Evolutionary conservation across 495 filamentous ascomycete species (phyloP).

Genomic region (Patellaria atrata): DNA sequence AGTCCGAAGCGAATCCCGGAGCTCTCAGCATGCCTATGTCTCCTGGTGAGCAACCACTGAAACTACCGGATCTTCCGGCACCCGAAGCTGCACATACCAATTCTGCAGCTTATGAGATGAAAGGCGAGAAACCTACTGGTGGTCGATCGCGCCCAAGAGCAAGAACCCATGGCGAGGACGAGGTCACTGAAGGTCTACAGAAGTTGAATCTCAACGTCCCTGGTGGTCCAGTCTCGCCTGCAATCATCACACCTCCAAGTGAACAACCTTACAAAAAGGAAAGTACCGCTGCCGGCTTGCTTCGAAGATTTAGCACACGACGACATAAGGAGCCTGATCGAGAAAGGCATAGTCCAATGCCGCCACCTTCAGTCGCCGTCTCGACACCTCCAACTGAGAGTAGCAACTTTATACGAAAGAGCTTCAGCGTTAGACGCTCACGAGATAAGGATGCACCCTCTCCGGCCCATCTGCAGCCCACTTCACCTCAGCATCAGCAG

Average conservation of each 20-base stretch:
- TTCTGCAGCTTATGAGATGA: slow-evolving; percentile 60
- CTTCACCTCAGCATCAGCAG: slow-evolving; percentile 54
- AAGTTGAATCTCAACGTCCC: slow-evolving; percentile 47
- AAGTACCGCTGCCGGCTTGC: slow-evolving; percentile 69
- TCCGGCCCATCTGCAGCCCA: slow-evolving; percentile 39
- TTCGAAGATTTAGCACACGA: slow-evolving; percentile 84
- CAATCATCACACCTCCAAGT: slow-evolving; percentile 39
- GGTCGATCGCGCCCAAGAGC: slow-evolving; percentile 71
- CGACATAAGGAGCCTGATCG: slow-evolving; percentile 45
- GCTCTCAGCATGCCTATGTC: slow-evolving; percentile 39
- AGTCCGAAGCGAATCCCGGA: slow-evolving; percentile 45
- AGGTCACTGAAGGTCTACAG: slow-evolving; percentile 62
- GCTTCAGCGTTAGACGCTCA: slow-evolving; percentile 64
- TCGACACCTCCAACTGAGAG: slow-evolving; percentile 59
- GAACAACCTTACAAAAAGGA: slow-evolving; percentile 67
- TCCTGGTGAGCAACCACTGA: slow-evolving; percentile 44
- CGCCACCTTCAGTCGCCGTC: slow-evolving; percentile 54
- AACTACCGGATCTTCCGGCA: slow-evolving; percentile 59
- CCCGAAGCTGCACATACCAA: slow-evolving; percentile 92
- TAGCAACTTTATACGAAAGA: slow-evolving; percentile 50
- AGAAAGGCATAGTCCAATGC: slow-evolving; percentile 42
- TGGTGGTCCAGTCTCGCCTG: slow-evolving; percentile 37
- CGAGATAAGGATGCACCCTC: slow-evolving; percentile 46
- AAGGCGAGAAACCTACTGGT: slow-evolving; percentile 64
- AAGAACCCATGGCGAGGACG: slow-evolving; percentile 90